These are phyloP conservation scores for Karstenula rhodostoma DNA, from an alignment of 2,329 filamentous ascomycete species.

Conservation along the genomic window DNA sequence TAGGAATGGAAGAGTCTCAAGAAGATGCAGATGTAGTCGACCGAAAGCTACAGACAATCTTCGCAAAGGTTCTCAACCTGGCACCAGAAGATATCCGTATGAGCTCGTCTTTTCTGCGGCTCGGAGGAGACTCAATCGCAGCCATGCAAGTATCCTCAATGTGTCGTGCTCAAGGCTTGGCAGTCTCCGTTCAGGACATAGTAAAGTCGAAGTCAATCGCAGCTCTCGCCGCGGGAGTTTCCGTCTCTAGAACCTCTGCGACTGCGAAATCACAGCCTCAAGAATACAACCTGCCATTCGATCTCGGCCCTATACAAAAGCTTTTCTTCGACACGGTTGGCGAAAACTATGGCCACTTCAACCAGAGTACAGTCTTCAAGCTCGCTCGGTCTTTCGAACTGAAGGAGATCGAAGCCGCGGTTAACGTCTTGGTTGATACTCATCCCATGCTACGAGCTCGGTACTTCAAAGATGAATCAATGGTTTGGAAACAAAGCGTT, in stretches of 20 bases:
- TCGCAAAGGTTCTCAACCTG: conserved; percentile 41
- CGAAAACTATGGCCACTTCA: conserved; percentile 39
- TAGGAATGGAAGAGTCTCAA: conserved; percentile 27
- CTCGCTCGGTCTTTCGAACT: conserved; percentile 33
- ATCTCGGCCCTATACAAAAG: conserved; percentile 41
- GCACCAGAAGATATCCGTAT: conserved; percentile 36
- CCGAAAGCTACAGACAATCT: conserved; percentile 39
- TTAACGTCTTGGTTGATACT: conserved; percentile 41
- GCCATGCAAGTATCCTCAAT: conserved; percentile 47
- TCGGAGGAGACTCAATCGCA: conserved; percentile 47
- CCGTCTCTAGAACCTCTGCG: conserved; percentile 18
- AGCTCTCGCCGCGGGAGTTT: conserved; percentile 32
- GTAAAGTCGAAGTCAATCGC: conserved; percentile 44
- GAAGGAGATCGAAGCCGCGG: conserved; percentile 35
- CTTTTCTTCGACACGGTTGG: conserved; percentile 41
- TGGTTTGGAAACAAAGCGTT: conserved; percentile 45
- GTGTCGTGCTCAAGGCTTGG: conserved; percentile 39
- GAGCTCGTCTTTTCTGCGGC: conserved; percentile 44
- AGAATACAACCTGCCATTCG: conserved; percentile 37
- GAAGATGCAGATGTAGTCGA: conserved; percentile 30
- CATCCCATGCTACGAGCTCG: conserved; percentile 54
- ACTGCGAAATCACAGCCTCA: conserved; percentile 12
- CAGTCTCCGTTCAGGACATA: conserved; percentile 44
- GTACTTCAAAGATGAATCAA: conserved; percentile 38
- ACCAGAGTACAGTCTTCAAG: conserved; percentile 42